phyloP scores from a whole-genome alignment of 176 grass and related monocot species.

The Chloris gayana region DNA sequence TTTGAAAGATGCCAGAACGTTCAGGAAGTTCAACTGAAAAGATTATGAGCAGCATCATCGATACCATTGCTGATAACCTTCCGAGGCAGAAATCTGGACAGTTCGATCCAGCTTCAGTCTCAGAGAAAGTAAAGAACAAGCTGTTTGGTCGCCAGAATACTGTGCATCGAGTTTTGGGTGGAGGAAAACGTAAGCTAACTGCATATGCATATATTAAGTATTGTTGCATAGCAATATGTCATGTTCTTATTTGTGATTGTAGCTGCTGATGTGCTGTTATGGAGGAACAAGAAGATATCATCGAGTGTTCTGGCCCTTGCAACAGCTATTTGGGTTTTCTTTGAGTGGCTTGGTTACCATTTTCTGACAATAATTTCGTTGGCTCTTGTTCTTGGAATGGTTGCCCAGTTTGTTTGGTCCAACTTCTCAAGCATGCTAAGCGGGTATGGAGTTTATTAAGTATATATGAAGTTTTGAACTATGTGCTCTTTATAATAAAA shows the following conservation, averaged over 20 bases:
- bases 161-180: constrained; percentile 72
- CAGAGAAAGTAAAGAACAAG: constrained; percentile 57
- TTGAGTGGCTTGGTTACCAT: constrained; percentile 93
- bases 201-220: not conserved
- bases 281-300: constrained; percentile 96
- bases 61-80: constrained; percentile 64
- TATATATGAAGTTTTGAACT: not conserved
- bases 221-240: not conserved
- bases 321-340: constrained; percentile 80
- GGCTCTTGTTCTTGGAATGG: constrained; percentile 71
- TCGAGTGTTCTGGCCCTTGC: constrained; percentile 69
- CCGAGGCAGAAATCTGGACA: constrained; percentile 68
- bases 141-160: constrained; percentile 70
- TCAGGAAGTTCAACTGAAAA: constrained; percentile 63
- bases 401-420: constrained; percentile 75
- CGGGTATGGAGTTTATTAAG: constrained; percentile 40
- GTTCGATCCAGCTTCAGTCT: constrained; percentile 51
- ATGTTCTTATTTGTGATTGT: constrained; percentile 41
- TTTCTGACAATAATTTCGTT: constrained; percentile 79
- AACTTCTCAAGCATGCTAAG: constrained; percentile 60
- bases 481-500: not conserved
- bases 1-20: constrained; percentile 52
- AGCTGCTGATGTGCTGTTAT: constrained; percentile 94
- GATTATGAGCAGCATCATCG: constrained; percentile 62
- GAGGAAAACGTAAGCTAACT: constrained; percentile 69